A percentile compares a stretch with the other conserved stretches of the same genome.
Conservation (phyloP, 108 stramenopile genomes). For the Epithemia pelagica region DNA sequence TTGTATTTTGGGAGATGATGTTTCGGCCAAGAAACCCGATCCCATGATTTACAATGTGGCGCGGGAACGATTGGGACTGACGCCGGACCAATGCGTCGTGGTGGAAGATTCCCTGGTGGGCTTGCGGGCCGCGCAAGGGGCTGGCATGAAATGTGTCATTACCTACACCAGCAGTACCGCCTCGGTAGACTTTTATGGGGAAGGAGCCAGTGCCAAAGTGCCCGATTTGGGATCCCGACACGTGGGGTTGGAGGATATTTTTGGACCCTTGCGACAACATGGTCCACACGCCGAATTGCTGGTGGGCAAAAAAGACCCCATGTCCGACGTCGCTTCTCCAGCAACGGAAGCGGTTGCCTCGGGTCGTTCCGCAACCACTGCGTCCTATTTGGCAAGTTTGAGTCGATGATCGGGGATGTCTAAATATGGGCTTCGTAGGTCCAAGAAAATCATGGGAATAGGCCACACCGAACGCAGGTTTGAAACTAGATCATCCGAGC, state of each 20-base stretch:
- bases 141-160: conserved; percentile 81
- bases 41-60: conserved; percentile 83
- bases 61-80: conserved; percentile 55
- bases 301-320: conserved; percentile 51
- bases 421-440: no score
- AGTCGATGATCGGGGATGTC: no score
- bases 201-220: conserved; percentile 74
- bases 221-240: conserved; percentile 64
- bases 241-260: conserved; percentile 65
- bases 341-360: neutral
- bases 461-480: no score
- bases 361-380: neutral
- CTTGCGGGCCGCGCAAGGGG: conserved; percentile 80
- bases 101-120: conserved; percentile 86
- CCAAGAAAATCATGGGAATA: neutral
- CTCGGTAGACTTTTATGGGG: conserved; percentile 70
- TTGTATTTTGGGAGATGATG: conserved; percentile 84
- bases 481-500: neutral
- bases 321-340: neutral
- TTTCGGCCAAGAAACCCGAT: conserved; percentile 76
- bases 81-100: conserved; percentile 61
- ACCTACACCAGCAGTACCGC: conserved; percentile 81
- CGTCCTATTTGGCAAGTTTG: neutral
- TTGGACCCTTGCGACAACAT: conserved; percentile 50
- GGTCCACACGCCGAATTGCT: conserved; percentile 56